Base-by-base conservation (phyloP, 176 grass and related monocot genomes). In the Bromus sterilis region DNA sequence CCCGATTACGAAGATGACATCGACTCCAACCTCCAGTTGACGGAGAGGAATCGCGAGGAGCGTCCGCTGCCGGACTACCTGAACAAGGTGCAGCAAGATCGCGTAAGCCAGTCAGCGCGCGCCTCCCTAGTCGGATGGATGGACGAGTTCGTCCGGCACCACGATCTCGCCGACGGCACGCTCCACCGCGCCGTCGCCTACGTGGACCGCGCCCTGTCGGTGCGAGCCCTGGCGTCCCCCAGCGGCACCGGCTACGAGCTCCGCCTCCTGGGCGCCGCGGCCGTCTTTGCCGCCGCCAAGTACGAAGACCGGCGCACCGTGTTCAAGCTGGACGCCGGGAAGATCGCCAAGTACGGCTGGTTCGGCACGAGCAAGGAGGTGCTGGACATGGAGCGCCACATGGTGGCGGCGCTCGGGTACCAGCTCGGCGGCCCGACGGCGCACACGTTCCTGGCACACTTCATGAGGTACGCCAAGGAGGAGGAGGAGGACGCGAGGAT, bases 151-250 rank as follows among this genome's bases (percentile, higher is more conserved):
- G 21, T 26, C 40, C 8, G 1, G 1, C 1, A 33, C 35, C 9
- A 60, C 48, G 15, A n/a, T 5, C 65, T 81, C 48, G 33, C 33
- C 46, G 23, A n/a, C n/a, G 78, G 34, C 39, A 23, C 49, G 66
- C 11, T 82, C 11, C 79, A 82, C 66, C 66, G 79, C 16, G 35
- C 66, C 6, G 79, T 82, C 51, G 58, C 66, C 25, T 82, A 44
- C 79, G 36, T 71, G 35, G 79, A 82, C 79, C 35, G 79, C 0
- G 60, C 74, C 55, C 29, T 82, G 8, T 74, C 68, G 4, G 56
- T 4, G 67, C 44, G 62, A 36, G 2, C 31, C 31, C 62, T 16
- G 28, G 30, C 58, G 18, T 41, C 39, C 4, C 7, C 39, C 39
- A 33, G 32, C 37, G 11, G 6, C 32, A 20, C 9, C n/a, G 23